Conservation (phyloP, 2,329 filamentous ascomycete species). For the Arachnomyces sp. region DNA sequence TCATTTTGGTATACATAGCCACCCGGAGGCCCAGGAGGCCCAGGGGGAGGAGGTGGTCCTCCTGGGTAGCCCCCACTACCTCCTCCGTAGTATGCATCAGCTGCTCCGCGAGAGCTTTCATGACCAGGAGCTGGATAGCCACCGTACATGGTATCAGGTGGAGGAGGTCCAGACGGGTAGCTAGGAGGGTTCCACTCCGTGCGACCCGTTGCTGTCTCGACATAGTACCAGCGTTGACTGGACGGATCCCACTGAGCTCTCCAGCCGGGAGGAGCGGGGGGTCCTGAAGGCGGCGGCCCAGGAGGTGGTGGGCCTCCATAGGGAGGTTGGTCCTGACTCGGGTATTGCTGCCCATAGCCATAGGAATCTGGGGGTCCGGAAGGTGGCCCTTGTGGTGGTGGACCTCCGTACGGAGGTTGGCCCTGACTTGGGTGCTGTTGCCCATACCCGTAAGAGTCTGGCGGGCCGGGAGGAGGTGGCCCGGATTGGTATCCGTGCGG, state of each 20-base stretch:
- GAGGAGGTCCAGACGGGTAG: slow-evolving; percentile 19
- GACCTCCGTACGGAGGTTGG: no score
- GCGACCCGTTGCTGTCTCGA: slow-evolving; percentile 42
- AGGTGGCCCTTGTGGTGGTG: no score
- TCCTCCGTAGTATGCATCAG: slow-evolving; percentile 56
- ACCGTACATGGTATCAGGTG: slow-evolving; percentile 56
- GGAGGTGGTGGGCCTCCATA: no score
- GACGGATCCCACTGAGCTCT: slow-evolving; percentile 39
- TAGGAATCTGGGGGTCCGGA: background rate
- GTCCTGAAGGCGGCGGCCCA: slow-evolving; percentile 2
- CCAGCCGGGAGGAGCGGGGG: slow-evolving; percentile 39
- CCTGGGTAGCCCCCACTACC: slow-evolving; percentile 7
- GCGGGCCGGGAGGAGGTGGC: no score
- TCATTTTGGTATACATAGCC: slow-evolving; percentile 16
- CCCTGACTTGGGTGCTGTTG: no score
- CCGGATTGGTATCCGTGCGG: no score
- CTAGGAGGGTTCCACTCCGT: slow-evolving; percentile 42
- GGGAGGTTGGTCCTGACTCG: no score
- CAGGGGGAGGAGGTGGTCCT: slow-evolving; percentile 8
- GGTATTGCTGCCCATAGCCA: no score
- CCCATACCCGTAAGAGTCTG: no score
- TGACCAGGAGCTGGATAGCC: slow-evolving; percentile 48
- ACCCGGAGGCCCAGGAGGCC: slow-evolving; percentile 14
- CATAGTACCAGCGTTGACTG: slow-evolving; percentile 40
- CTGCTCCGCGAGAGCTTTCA: slow-evolving; percentile 46